Evolutionary conservation across 495 filamentous ascomycete genomes (phyloP), one percentile per base, ranked within the genome.

Genomic region (Penicillium angulare): DNA sequence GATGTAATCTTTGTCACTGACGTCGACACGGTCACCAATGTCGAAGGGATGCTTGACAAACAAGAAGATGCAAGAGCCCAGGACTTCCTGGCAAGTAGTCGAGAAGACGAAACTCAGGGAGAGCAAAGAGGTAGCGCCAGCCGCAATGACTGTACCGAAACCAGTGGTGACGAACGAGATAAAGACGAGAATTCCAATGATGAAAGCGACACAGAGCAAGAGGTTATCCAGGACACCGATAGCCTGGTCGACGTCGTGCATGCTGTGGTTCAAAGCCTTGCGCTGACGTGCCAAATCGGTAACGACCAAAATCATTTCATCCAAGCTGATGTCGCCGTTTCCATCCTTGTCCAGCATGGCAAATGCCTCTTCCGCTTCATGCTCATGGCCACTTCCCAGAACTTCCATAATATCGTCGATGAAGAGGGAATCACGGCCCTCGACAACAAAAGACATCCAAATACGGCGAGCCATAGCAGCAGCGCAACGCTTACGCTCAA

Each of bases 381-480:
- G 71, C 35, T 81, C 76, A 45, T 86, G 80, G 5, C 82, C 80
- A 1, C 76, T 68, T 2, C 93, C 93, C 47, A 98, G 83, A 7
- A 97, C 92, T 62, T 97, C 93, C 9, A 83, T 49, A 40, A 98
- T 76, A 61, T 98, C 93, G 7, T 95, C 90, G 22, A 77, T 65
- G 52, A 78, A 91, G 22, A 98, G 75, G 6, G 87, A 72, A 33
- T 95, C 87, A 34, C 84, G 83, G 38, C 89, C 92, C 66, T 97
- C 92, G 13, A 91, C 82, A 9, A 97, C 93, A 63, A 97, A 97
- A 2, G 90, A 96, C 90, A 96, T 96, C 93, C 93, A 98, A 50
- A 98, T 83, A 64, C 93, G 85, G 54, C 83, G 86, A 5, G 91
- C 93, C 52, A 98, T 71, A 21, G 92, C 93, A 69, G 96, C 92